Base-by-base conservation (phyloP, 108 stramenopile species). In the Skeletonema marinoi region DNA sequence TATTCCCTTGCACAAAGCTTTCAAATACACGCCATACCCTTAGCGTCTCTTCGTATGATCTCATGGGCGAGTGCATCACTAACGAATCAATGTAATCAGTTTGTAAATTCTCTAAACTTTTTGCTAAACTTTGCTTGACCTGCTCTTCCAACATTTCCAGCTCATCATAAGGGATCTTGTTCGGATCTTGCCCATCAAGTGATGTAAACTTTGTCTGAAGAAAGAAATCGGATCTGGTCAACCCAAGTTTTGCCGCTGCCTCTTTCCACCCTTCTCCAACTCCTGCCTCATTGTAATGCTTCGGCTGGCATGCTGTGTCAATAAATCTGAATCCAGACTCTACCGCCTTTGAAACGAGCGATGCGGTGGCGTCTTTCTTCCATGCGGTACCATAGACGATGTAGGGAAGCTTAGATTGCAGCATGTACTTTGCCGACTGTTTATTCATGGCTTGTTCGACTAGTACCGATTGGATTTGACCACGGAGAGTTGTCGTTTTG, bases 251-350 rank as follows among this genome's bases (percentile, higher is more conserved):
- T 32, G 83, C 82, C 70, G 89, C 70, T 30, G 84, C 87, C 6
- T 58, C 56, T 19, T 48, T 82, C 75, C 69, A 77, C 11, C 93
- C 93, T 30, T 83, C 60, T 33, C 97, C 97, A 6, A 96, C 95
- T 7, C 89, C 90, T 6, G 82, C 68, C 75, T 97, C 97, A 63
- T 93, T 80, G 74, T 94, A 96, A 75, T 97, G 97, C 68, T 90
- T 96, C 32, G 97, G 97, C 73, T 97, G 97, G 70, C 95, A 96
- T 12, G 97, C 97, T 25, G 97, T 97, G 73, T 97, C 97, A 71
- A 97, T 91, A 77, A 90, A 93, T 9, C 95, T 88, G 66, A 97
- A 97, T 44, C 97, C 97, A 17, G 90, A 66, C 11, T 78, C 46
- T n/a, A 95, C 72, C 25, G 97, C 97, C 17, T 91, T 65, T 10